These are phyloP conservation scores for Xylaria sp. DNA, from an alignment of 2,329 filamentous ascomycete species.

Conservation along the genomic window DNA sequence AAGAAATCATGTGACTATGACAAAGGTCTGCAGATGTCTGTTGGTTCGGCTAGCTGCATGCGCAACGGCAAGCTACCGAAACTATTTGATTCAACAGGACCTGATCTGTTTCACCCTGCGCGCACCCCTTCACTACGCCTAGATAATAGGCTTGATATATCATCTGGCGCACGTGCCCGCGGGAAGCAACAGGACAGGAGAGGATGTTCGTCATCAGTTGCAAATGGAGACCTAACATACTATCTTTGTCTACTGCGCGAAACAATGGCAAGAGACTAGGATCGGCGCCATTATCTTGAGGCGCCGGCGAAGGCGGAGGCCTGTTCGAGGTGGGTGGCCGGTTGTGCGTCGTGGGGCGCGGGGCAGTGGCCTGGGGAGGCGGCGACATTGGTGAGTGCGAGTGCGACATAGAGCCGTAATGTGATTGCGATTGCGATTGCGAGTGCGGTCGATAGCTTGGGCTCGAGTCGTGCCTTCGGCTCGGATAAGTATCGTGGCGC, in stretches of 20 bases:
- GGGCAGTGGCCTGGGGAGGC: slow-evolving; percentile 58
- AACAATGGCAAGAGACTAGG: slow-evolving; percentile 87
- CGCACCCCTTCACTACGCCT: not conserved
- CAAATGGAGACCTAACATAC: slow-evolving; percentile 57
- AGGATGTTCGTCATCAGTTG: not conserved
- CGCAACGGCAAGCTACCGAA: slow-evolving; percentile 6
- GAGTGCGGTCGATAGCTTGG: slow-evolving; percentile 35
- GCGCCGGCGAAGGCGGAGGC: slow-evolving; percentile 73
- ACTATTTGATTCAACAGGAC: not conserved
- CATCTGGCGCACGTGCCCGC: not conserved
- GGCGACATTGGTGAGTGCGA: slow-evolving; percentile 59
- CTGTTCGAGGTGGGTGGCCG: slow-evolving; percentile 68
- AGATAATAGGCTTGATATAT: not conserved
- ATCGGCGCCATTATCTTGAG: slow-evolving; percentile 66
- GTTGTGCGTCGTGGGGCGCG: slow-evolving; percentile 57
- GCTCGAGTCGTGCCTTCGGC: slow-evolving; percentile 35
- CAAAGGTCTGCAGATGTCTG: not conserved
- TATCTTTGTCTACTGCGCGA: slow-evolving; percentile 87
- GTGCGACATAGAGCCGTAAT: slow-evolving; percentile 36
- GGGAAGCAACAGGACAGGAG: not conserved
- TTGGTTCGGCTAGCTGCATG: not conserved
- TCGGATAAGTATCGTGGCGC: slow-evolving; percentile 47
- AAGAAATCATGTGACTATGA: slow-evolving; percentile 22
- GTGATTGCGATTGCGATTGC: slow-evolving; percentile 32
- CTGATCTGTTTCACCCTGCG: not conserved